A percentile compares a stretch with the other conserved stretches of the same genome.
Conservation (phyloP, 345 rosid species). For the Alliaria petiolata region DNA sequence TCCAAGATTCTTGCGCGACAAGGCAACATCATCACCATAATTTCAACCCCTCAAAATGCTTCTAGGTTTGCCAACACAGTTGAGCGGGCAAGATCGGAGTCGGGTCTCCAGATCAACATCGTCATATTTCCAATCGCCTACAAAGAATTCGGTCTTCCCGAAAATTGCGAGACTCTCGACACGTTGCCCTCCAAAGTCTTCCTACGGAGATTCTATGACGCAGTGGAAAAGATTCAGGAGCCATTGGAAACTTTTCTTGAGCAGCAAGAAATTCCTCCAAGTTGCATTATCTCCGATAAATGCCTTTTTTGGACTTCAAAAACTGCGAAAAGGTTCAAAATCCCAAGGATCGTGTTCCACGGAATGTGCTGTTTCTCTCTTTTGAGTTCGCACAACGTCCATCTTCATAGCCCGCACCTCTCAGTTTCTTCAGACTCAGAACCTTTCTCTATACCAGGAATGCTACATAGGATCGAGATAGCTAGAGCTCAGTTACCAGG, state of each 20-base stretch:
- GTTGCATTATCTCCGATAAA: slow-evolving; percentile 77
- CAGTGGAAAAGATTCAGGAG: slow-evolving; percentile 43
- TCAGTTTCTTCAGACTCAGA: slow-evolving; percentile 45
- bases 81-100: slow-evolving; percentile 29
- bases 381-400: slow-evolving; percentile 49
- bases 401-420: slow-evolving; percentile 37
- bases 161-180: slow-evolving; percentile 74
- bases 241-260: slow-evolving; percentile 53
- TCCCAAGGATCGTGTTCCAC: slow-evolving; percentile 74
- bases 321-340: slow-evolving; percentile 44
- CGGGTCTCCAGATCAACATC: slow-evolving; percentile 36
- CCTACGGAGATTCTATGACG: slow-evolving; percentile 49
- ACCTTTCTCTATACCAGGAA: slow-evolving; percentile 53
- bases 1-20: slow-evolving; percentile 51
- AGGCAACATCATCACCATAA: slow-evolving; percentile 51
- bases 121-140: slow-evolving; percentile 49
- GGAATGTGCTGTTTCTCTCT: slow-evolving; percentile 74
- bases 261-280: slow-evolving; percentile 39
- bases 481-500: slow-evolving; percentile 64
- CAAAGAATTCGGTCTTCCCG: slow-evolving; percentile 62
- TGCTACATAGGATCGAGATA: slow-evolving; percentile 43
- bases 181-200: slow-evolving; percentile 50
- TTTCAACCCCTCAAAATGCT: slow-evolving; percentile 71
- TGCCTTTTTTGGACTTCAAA: slow-evolving; percentile 60
- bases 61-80: slow-evolving; percentile 43